Evolutionary conservation across 495 filamentous ascomycete genomes (phyloP), one percentile per base, ranked within the genome.

Genomic region (Penicillium chermesinum): DNA sequence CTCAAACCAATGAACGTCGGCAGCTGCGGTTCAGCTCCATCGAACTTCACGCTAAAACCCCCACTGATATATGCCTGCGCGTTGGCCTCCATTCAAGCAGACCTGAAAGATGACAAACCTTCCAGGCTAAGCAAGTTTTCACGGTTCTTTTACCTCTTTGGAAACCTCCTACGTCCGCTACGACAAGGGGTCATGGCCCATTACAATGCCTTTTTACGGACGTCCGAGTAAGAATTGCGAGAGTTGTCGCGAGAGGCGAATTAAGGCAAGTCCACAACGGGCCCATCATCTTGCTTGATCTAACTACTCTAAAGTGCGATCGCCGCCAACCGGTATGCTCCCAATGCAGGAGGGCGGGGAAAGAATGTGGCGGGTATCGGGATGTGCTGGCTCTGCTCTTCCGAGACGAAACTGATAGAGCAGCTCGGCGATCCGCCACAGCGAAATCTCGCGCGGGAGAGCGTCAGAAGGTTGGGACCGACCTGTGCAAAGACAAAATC

Each of bases 361-460:
- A 61, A 15, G 8, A 39, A 41, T 61, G 58, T 34, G 58, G 58
- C 35, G 58, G 58, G 36, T 61, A 61, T 46, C 55, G 43, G 17
- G 58, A 61, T 16, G 22, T 61, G 7, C 39, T 48, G 21, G 38
- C 55, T 21, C n/a, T 55, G 2, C 10, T 61, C 34, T 61, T 61
- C 44, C 55, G 58, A 14, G 38, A 53, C 22, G 58, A 61, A 41
- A 61, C 54, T 32, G 58, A 55, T 15, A 61, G 48, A 33, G 48
- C 58, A 20, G 52, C 52, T 12, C 52, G 43, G 16, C 49, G 55
- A 22, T 50, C 51, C 38, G 55, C 52, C 18, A 44, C 20, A 13
- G 52, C 55, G 33, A 58, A 59, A 27, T 46, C 44, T 46, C 37
- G 44, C 19, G 17, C 44, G 0, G 44, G 33, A 10, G 44, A 46